phyloP scores from a whole-genome alignment of 306 rosid species.

The Mimosa bimucronata region DNA sequence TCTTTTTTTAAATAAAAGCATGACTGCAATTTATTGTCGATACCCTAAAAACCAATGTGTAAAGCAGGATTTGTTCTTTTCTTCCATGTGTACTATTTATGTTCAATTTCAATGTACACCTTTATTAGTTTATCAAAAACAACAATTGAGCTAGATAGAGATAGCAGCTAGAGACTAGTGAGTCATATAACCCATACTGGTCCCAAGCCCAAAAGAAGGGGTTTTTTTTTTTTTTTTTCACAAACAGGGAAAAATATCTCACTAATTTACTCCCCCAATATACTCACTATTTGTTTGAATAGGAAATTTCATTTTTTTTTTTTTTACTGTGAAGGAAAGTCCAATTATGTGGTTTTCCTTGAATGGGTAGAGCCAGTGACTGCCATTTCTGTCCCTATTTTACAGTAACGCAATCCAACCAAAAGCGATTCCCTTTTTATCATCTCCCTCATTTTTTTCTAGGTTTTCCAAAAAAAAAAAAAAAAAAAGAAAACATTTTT shows the following conservation, averaged over 20 bases:
- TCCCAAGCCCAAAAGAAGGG: conserved; percentile 10
- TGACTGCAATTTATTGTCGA: too few relatives aligned
- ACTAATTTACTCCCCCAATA: conserved; percentile 6
- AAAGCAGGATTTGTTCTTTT: neutral
- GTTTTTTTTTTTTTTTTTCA: neutral
- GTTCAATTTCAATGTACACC: neutral
- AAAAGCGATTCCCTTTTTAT: conserved; percentile 15
- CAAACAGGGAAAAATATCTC: neutral
- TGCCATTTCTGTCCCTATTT: conserved; percentile 32
- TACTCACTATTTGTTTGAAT: too few relatives aligned
- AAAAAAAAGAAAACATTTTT: too few relatives aligned
- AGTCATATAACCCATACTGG: conserved; percentile 30
- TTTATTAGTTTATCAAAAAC: neutral
- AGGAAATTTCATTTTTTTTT: neutral
- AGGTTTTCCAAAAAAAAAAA: neutral
- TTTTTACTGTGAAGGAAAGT: neutral
- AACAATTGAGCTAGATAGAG: conserved; percentile 16
- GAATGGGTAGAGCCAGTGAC: conserved; percentile 23
- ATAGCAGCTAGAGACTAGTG: neutral
- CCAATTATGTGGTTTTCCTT: conserved; percentile 26
- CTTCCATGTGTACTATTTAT: neutral
- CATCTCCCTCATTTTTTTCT: neutral
- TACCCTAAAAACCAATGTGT: neutral
- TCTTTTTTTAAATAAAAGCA: too few relatives aligned
- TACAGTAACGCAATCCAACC: conserved; percentile 22